Conservation (phyloP, 108 stramenopile genomes). For the Nannochloropsis granulata region DNA sequence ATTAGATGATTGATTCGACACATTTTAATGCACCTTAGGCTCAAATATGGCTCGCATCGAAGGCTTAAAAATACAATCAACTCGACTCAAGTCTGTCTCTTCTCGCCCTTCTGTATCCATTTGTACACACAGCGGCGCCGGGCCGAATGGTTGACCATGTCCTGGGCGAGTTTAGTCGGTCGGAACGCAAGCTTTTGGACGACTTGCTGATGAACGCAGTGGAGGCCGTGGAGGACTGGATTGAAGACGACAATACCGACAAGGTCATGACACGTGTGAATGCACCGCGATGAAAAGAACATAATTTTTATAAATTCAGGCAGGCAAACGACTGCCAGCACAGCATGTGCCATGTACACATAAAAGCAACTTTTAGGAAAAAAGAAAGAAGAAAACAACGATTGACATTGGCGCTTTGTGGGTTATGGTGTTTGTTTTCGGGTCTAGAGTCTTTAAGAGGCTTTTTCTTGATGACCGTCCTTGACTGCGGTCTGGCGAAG, state of each 20-base stretch:
- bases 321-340: too few species aligned
- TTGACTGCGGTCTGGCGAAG: too few species aligned
- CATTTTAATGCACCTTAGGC: not conserved
- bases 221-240: slow-evolving; percentile 21
- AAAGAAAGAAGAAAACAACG: too few species aligned
- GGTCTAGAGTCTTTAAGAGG: too few species aligned
- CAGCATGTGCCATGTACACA: too few species aligned
- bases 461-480: too few species aligned
- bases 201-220: slow-evolving; percentile 5
- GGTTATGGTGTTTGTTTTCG: too few species aligned
- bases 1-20: not conserved
- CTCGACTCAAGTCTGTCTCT: not conserved
- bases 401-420: too few species aligned
- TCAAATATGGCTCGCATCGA: not conserved
- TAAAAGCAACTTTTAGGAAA: too few species aligned
- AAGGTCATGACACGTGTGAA: slow-evolving; percentile 16
- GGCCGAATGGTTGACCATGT: slow-evolving; percentile 12
- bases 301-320: not conserved
- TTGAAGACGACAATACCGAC: slow-evolving; percentile 14
- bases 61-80: not conserved
- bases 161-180: slow-evolving; percentile 12
- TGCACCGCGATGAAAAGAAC: not conserved
- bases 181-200: slow-evolving; percentile 13
- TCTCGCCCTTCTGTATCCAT: not conserved
- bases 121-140: not conserved